A percentile compares a stretch with the other conserved stretches of the same genome.
Evolutionary conservation across 1,284 basidiomycete species (phyloP).

Genomic region (Hortiboletus rubellus): DNA sequence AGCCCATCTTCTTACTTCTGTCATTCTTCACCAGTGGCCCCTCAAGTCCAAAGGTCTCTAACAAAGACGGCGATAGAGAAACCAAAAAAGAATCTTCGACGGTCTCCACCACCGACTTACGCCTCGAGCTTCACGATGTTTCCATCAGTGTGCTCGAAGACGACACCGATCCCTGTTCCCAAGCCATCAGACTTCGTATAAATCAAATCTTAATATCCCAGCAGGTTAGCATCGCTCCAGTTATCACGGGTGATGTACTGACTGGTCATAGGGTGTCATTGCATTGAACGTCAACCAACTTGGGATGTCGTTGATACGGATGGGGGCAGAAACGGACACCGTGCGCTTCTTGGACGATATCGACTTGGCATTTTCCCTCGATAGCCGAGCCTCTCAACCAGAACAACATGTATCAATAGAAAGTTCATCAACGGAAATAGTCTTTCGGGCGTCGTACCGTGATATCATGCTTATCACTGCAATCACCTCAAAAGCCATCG

Average conservation of each 20-base stretch:
- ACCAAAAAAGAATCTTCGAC: conserved; percentile 17
- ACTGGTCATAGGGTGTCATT: conserved; percentile 64
- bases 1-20: conserved; percentile 87
- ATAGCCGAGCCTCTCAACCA: conserved; percentile 72
- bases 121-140: conserved; percentile 90
- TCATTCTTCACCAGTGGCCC: conserved; percentile 82
- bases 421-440: conserved; percentile 77
- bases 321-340: conserved; percentile 83
- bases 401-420: conserved; percentile 87
- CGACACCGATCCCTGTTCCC: conserved; percentile 77
- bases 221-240: conserved; percentile 55
- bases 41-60: conserved; percentile 26
- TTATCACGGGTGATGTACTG: conserved; percentile 10
- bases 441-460: conserved; percentile 90
- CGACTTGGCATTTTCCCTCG: conserved; percentile 85
- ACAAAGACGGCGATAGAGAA: conserved; percentile 18
- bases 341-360: conserved; percentile 94
- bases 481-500: conserved; percentile 88
- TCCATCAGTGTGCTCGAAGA: conserved; percentile 90
- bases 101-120: conserved; percentile 53
- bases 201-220: conserved; percentile 89
- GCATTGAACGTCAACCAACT: conserved; percentile 82
- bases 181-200: conserved; percentile 87
- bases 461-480: conserved; percentile 91
- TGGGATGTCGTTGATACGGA: conserved; percentile 92